Percentiles rank a stretch among this genome's conserved stretches.
phyloP scores from a whole-genome alignment of 371 early-diverging fungal genomes.

The Encephalitozoon romaleae region DNA sequence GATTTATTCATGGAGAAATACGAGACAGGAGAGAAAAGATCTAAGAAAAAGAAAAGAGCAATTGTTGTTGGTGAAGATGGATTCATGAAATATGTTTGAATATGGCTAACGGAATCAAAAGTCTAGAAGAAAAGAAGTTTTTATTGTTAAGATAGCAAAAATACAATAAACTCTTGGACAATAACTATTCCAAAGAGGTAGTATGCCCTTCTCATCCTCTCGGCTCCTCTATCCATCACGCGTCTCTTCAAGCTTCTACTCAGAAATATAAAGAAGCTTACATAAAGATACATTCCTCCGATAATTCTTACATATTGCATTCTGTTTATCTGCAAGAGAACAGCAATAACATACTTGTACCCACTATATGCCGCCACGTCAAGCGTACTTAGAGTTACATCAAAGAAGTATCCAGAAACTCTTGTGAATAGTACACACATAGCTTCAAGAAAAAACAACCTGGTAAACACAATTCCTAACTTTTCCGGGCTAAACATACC shows the following conservation, averaged over 20 bases:
- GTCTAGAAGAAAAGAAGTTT: neutral
- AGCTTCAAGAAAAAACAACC: constrained; percentile 70
- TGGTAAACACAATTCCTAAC: constrained; percentile 74
- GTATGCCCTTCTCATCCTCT: constrained; percentile 45
- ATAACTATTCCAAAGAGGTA: constrained; percentile 53
- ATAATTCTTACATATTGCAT: constrained; percentile 8
- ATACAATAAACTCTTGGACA: constrained; percentile 35
- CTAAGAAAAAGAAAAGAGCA: constrained; percentile 3
- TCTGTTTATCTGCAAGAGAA: constrained; percentile 18
- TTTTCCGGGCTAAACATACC: constrained; percentile 76
- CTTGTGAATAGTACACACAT: constrained; percentile 72
- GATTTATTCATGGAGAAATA: constrained; percentile 29
- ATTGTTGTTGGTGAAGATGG: constrained; percentile 42
- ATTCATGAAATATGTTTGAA: constrained; percentile 29
- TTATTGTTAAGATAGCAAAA: constrained; percentile 44
- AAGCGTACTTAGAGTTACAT: constrained; percentile 70
- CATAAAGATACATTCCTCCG: constrained; percentile 23
- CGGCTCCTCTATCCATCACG: constrained; percentile 22
- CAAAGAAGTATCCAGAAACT: constrained; percentile 74
- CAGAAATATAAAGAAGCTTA: constrained; percentile 54
- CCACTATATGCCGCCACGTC: constrained; percentile 80
- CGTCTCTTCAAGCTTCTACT: constrained; percentile 50
- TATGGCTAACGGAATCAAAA: neutral
- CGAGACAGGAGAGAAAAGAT: constrained; percentile 12
- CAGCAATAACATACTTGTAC: constrained; percentile 74